Percentiles rank a stretch among this genome's conserved stretches.
Conservation (phyloP, 2,329 filamentous ascomycete genomes). For the Botrytis elliptica region DNA sequence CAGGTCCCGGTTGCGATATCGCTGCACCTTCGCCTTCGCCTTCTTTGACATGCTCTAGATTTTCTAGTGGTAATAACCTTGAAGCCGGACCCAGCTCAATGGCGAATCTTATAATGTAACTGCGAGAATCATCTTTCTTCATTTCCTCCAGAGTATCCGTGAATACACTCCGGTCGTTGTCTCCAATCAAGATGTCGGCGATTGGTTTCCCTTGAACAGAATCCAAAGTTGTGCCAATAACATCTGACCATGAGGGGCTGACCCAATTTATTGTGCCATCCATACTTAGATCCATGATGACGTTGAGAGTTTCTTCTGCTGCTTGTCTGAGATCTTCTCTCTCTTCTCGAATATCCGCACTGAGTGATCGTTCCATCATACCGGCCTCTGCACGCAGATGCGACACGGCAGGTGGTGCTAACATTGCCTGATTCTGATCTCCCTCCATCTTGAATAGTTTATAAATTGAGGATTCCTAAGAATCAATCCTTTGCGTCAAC, state of each 20-base stretch:
- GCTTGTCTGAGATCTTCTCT: constrained; percentile 91
- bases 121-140: constrained; percentile 88
- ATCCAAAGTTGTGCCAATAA: constrained; percentile 76
- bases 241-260: constrained; percentile 91
- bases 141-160: constrained; percentile 81
- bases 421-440: constrained; percentile 29
- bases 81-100: constrained; percentile 69
- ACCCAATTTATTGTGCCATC: constrained; percentile 93
- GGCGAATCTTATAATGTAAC: constrained; percentile 82
- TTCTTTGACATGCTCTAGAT: constrained; percentile 33
- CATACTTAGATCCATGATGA: constrained; percentile 90
- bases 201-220: constrained; percentile 75
- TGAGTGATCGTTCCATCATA: constrained; percentile 66
- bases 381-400: constrained; percentile 36
- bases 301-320: constrained; percentile 93
- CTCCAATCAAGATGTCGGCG: constrained; percentile 73
- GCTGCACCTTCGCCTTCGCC: constrained; percentile 36
- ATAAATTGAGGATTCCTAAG: constrained; percentile 20
- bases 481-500: constrained; percentile 19
- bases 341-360: constrained; percentile 88
- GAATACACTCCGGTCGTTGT: constrained; percentile 73
- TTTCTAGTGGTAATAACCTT: constrained; percentile 52
- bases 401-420: constrained; percentile 38
- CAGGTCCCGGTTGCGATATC: constrained; percentile 42
- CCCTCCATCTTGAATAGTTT: constrained; percentile 27